Conservation (phyloP, 2,329 filamentous ascomycete genomes). For the Pseudogymnoascus sp. region DNA sequence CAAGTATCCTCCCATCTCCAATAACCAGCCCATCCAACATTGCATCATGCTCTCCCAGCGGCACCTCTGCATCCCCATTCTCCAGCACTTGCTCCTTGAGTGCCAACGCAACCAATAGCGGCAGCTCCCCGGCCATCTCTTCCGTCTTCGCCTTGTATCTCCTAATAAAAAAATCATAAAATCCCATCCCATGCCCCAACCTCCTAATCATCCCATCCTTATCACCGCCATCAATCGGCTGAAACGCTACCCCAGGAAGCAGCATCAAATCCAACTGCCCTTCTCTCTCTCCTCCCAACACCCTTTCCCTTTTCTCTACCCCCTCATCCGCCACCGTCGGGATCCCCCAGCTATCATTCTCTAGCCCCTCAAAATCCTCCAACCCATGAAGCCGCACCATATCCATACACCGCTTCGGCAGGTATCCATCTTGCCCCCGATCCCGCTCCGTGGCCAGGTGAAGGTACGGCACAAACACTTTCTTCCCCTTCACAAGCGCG, state of each 20-base stretch:
- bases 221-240: constrained; percentile 40
- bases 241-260: constrained; percentile 86
- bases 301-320: constrained; percentile 61
- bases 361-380: constrained; percentile 70
- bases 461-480: constrained; percentile 88
- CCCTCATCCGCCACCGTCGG: constrained; percentile 70
- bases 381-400: constrained; percentile 76
- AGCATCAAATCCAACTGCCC: constrained; percentile 75
- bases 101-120: constrained; percentile 67
- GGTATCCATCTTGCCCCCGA: constrained; percentile 24
- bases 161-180: constrained; percentile 90
- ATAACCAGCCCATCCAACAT: constrained; percentile 71
- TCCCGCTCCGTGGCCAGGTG: constrained; percentile 49
- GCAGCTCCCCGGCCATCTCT: constrained; percentile 55
- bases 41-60: constrained; percentile 71
- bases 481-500: constrained; percentile 70
- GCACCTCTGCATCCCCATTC: constrained; percentile 55
- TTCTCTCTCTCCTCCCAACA: constrained; percentile 52
- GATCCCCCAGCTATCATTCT: constrained; percentile 85
- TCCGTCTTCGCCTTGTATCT: constrained; percentile 52
- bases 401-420: constrained; percentile 74
- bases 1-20: constrained; percentile 58
- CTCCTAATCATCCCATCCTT: constrained; percentile 58
- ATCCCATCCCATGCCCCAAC: constrained; percentile 90
- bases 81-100: constrained; percentile 77